Evolutionary conservation across 768 basidiomycete genomes (phyloP).

Genomic region (Sutorius australiensis): DNA sequence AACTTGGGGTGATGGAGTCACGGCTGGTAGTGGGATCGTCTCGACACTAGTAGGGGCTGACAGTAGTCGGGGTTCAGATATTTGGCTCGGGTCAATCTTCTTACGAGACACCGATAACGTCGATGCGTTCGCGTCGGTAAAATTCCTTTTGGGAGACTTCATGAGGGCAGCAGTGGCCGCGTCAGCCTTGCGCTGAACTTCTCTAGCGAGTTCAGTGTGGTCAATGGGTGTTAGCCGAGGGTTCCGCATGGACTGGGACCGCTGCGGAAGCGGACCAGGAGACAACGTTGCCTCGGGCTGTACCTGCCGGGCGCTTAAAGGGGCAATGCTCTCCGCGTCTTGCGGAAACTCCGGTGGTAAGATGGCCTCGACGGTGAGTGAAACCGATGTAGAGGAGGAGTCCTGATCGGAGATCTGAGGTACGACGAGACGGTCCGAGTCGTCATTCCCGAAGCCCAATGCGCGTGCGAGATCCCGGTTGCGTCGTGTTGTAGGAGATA

Average conservation of each 20-base stretch:
- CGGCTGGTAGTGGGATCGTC: slow-evolving; percentile 52
- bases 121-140: slow-evolving; percentile 38
- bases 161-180: slow-evolving; percentile 62
- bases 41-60: slow-evolving; percentile 69
- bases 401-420: slow-evolving; percentile 23
- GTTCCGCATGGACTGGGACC: slow-evolving; percentile 37
- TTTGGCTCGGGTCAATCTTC: slow-evolving; percentile 59
- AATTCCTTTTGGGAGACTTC: slow-evolving; percentile 43
- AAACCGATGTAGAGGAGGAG: slow-evolving; percentile 28
- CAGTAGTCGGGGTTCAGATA: slow-evolving; percentile 61
- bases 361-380: slow-evolving; percentile 36
- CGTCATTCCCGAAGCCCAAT: slow-evolving; percentile 57
- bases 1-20: slow-evolving; percentile 31
- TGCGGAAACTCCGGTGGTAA: slow-evolving; percentile 21
- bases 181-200: slow-evolving; percentile 65
- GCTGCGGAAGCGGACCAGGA: slow-evolving; percentile 22
- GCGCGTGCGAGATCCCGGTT: slow-evolving; percentile 75
- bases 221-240: slow-evolving; percentile 41
- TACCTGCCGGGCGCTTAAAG: slow-evolving; percentile 2
- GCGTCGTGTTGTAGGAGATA: slow-evolving; percentile 53
- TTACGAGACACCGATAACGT: slow-evolving; percentile 46
- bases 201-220: slow-evolving; percentile 53
- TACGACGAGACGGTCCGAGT: slow-evolving; percentile 24
- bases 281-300: slow-evolving; percentile 8
- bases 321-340: slow-evolving; percentile 11